Evolutionary conservation across 164 flowering plant genomes (phyloP), one percentile per base, ranked within the genome.

Genomic region (Malania oleifera): DNA sequence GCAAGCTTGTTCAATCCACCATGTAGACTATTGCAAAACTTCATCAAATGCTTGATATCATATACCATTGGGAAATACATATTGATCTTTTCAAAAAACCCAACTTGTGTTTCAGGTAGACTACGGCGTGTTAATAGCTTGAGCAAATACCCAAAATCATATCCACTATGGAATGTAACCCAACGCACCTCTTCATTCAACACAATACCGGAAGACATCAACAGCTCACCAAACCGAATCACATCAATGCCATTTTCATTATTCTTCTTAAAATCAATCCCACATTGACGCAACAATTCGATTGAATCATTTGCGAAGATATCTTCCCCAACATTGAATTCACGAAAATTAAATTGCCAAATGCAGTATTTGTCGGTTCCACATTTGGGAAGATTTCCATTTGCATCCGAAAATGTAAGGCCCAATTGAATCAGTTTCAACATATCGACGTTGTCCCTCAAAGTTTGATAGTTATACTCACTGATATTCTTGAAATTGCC

Each of bases 1-100:
- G 86, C 86, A 34, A 82, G 77, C 79, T 73, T 77, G 71, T 73
- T 82, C 59, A 82, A 54, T 19, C 86, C 83, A 46, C 83, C 83
- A 60, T 77, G 82, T 5, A 82, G 77, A 46, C 77, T 76, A 51
- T 78, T 81, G 58, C 81, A 81, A 53, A 77, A 79, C 81, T 71
- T 81, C 82, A 81, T 81, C 73, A 81, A 57, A 57, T 81, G 80
- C 74, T 82, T 79, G 64, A 82, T 72, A 53, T 82, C 83, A 59
- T 77, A 79, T 12, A 79, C 54, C 59, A 66, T 56, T 0, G 86
- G 86, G 41, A 82, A 82, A 50, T 71, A 79, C 52, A 64, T 60
- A 13, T 73, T 62, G 64, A 82, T 73, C 73, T 75, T 41, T 11
- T 67, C 58, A 34, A 77, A 82, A 67, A 79, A 82, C 11, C 74